phyloP scores from a whole-genome alignment of 306 rosid genomes.

The Begonia loranthoides region DNA sequence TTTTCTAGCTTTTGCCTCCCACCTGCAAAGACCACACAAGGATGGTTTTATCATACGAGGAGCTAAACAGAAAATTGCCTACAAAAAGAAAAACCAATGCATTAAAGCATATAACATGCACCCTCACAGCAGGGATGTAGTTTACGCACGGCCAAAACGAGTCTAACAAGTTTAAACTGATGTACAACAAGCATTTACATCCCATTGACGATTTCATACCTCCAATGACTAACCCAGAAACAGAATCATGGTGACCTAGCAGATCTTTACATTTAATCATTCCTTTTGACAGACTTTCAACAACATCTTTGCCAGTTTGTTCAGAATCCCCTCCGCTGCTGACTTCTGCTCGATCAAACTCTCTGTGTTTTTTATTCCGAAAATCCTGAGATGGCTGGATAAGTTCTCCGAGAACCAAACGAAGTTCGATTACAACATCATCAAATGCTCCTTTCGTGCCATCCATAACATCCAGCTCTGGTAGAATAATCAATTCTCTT shows the following conservation, averaged over 20 bases:
- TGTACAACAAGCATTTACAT: not conserved
- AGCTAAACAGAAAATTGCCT: conserved; percentile 82
- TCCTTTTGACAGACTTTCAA: conserved; percentile 41
- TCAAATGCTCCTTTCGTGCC: conserved; percentile 21
- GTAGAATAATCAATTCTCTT: conserved; percentile 34
- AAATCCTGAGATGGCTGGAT: conserved; percentile 24
- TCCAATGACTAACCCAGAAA: conserved; percentile 70
- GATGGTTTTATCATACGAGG: conserved; percentile 85
- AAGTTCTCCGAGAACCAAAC: conserved; percentile 53
- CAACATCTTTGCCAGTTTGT: conserved; percentile 20
- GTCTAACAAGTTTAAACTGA: no score
- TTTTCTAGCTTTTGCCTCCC: conserved; percentile 17
- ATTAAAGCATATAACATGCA: conserved; percentile 2
- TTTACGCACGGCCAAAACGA: no score
- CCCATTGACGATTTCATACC: conserved; percentile 32
- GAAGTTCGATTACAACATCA: conserved; percentile 10
- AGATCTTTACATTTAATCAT: conserved; percentile 41
- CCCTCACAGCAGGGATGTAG: no score
- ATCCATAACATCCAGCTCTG: conserved; percentile 35
- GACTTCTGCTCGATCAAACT: not conserved
- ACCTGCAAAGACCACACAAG: conserved; percentile 90
- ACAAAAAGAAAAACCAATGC: conserved; percentile 23
- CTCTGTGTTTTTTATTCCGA: conserved; percentile 1
- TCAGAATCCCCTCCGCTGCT: conserved; percentile 18
- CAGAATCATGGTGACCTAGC: conserved; percentile 67